Base-by-base conservation (phyloP, 2,329 filamentous ascomycete species). In the Epichloe hybrida region DNA sequence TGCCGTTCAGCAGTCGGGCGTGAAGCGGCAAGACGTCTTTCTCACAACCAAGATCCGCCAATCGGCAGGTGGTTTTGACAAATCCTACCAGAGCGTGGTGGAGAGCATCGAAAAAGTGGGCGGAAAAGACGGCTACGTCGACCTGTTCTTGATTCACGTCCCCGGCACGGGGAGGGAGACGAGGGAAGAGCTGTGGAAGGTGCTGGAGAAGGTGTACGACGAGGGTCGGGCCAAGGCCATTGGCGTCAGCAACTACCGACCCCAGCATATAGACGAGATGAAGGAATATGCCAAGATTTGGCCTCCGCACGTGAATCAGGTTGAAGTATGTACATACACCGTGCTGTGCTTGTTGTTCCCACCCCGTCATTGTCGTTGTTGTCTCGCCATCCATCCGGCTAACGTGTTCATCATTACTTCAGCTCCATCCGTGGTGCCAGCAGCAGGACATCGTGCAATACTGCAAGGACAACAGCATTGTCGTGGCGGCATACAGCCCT, bases 381-480 rank as follows among this genome's bases (percentile, higher is more conserved):
- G 12, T 31, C 4, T 36, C 41, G 40, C 4, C 42, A 36, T 44
- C 23, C 23, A 35, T 12, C 35, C 34, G 27, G 27, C 27, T 31
- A 31, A 31, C 27, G 27, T 11, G 3, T 31, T 31, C 27, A 4
- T 31, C 27, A 31, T 9, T 31, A 31, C 9, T 12, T 12, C 51
- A 86, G 81, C 74, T 87, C 23, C 84, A 88, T 61, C 83, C 84
- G 0, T 87, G 82, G 82, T 78, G 74, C 57, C 83, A 87, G 62
- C 69, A 71, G 51, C 57, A 60, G 20, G 61, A 68, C 2, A 62
- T 69, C 2, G 66, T 67, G 12, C 53, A 59, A 13, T 72, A 68
- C 61, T 93, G 88, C 78, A 86, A 86, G 74, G 82, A 88, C 68
- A 74, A 90, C 64, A 83, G 81, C 62, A 90, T 93, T 70, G 46